Percentiles rank a stretch among this genome's conserved stretches.
Evolutionary conservation across 2,329 filamentous ascomycete genomes (phyloP).

Genomic region (Ceratocystis colombiana): DNA sequence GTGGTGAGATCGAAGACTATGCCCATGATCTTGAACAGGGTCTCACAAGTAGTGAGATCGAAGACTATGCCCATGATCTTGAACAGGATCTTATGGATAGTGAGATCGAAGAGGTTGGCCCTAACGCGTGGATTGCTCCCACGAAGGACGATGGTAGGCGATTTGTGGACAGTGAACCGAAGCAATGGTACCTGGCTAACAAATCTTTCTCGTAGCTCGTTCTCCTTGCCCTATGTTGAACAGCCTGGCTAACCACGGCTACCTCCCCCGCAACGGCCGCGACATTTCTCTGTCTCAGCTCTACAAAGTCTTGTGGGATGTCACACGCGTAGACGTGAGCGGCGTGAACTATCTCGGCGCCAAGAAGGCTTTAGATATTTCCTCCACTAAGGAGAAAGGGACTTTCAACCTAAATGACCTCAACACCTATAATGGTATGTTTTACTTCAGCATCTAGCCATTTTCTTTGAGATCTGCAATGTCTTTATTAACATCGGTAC

Average conservation of each 20-base stretch:
- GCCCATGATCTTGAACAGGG: too few species aligned
- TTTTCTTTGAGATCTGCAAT: background rate
- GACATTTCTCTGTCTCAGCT: slow-evolving; percentile 24
- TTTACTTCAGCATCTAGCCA: background rate
- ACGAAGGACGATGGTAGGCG: slow-evolving; percentile 17
- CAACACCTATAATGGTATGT: slow-evolving; percentile 27
- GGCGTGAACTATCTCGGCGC: slow-evolving; percentile 26
- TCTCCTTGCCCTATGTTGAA: slow-evolving; percentile 29
- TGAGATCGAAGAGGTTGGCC: background rate
- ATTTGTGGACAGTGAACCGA: background rate
- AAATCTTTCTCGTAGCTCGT: slow-evolving; percentile 21
- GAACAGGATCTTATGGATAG: background rate
- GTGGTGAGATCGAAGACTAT: too few species aligned
- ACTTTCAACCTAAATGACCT: slow-evolving; percentile 32
- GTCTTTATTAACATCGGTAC: background rate
- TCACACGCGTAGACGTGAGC: slow-evolving; percentile 25
- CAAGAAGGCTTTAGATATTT: slow-evolving; percentile 27
- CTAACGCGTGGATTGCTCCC: slow-evolving; percentile 24
- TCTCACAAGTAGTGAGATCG: too few species aligned
- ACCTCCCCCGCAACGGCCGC: slow-evolving; percentile 27
- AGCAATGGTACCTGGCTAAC: background rate
- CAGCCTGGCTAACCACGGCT: slow-evolving; percentile 28
- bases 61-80: background rate
- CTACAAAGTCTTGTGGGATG: slow-evolving; percentile 16
- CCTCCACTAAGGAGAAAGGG: slow-evolving; percentile 29